A percentile compares a stretch with the other conserved stretches of the same genome.
phyloP scores from a whole-genome alignment of 2,329 filamentous ascomycete genomes.

The Aspergillus latus region DNA sequence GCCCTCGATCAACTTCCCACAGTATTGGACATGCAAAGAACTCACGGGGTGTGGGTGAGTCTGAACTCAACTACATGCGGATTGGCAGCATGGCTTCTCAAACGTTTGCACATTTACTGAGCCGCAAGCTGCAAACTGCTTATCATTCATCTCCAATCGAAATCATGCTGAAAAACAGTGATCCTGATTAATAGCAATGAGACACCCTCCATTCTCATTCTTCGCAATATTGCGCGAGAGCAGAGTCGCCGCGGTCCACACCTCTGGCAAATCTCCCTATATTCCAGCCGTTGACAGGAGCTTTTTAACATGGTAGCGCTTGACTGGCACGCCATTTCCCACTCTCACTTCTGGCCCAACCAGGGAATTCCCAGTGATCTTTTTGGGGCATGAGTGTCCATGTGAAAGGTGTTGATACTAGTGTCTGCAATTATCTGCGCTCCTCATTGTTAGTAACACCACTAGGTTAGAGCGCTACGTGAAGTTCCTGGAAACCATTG shows the following conservation, averaged over 20 bases:
- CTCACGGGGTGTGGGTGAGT: neutral
- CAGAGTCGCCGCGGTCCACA: neutral
- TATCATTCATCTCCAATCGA: neutral
- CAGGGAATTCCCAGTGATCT: neutral
- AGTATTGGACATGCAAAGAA: neutral
- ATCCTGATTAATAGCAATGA: neutral
- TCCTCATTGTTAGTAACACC: neutral
- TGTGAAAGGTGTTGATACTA: neutral
- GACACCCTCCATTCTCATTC: neutral
- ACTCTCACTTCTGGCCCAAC: neutral
- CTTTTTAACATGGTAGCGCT: neutral
- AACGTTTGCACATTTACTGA: neutral
- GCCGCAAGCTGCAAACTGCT: neutral
- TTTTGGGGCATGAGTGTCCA: neutral
- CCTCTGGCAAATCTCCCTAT: neutral
- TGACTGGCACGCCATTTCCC: neutral
- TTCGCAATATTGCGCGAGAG: neutral
- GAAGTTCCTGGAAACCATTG: neutral
- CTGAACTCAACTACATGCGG: neutral
- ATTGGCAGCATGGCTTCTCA: neutral
- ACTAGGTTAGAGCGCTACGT: neutral
- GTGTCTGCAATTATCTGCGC: neutral
- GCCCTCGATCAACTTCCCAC: neutral
- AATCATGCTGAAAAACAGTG: neutral
- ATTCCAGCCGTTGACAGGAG: neutral